Conservation (phyloP, 2,329 filamentous ascomycete genomes). For the Myriosclerotinia scirpicola region DNA sequence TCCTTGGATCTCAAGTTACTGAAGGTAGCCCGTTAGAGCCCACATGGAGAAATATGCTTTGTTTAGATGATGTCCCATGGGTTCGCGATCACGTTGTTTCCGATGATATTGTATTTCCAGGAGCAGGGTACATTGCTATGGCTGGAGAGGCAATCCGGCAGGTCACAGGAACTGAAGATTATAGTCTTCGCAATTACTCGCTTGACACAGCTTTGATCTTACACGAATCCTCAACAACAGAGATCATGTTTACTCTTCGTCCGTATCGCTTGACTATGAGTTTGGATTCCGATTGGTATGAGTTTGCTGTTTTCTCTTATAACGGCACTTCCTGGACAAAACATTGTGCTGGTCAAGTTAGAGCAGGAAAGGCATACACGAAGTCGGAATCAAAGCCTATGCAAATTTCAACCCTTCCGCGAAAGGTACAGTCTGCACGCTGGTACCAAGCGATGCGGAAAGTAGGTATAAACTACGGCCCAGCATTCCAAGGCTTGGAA, state of each 20-base stretch:
- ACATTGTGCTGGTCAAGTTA: slow-evolving; percentile 8
- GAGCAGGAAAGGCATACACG: neutral
- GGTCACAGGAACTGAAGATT: neutral
- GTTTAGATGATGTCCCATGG: neutral
- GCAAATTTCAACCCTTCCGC: neutral
- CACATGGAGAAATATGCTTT: neutral
- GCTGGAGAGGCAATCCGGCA: slow-evolving; percentile 2
- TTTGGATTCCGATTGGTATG: neutral
- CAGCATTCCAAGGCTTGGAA: neutral
- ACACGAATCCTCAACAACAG: neutral
- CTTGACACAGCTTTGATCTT: neutral
- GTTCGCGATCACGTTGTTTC: neutral
- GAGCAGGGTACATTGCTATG: neutral
- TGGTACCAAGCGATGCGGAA: neutral
- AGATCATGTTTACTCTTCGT: neutral
- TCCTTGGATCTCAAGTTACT: neutral
- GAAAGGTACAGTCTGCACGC: neutral
- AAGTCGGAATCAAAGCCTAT: neutral
- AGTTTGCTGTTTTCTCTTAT: neutral
- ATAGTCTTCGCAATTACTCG: neutral
- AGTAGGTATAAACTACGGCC: neutral
- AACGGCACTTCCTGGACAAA: neutral
- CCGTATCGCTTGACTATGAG: neutral
- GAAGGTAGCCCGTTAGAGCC: slow-evolving; percentile 33
- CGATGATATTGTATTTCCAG: neutral